Evolutionary conservation across 202 grass and related monocot species (phyloP).

Genomic region (Zoysia matrella): DNA sequence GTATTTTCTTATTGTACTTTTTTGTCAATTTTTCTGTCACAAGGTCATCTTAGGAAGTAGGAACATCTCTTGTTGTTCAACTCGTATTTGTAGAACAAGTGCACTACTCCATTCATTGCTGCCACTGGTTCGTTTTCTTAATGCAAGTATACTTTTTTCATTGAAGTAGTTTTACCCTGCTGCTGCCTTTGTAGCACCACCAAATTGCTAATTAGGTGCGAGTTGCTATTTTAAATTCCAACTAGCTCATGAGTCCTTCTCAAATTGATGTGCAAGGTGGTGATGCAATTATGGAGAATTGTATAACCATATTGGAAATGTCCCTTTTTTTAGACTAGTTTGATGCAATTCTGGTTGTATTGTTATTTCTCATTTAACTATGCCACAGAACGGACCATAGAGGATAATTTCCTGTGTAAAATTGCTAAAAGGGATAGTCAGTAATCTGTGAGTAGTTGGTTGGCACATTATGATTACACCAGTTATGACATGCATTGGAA

Average conservation of each 20-base stretch:
- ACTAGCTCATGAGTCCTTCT: neutral
- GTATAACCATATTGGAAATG: neutral
- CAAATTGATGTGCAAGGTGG: neutral
- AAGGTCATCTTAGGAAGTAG: neutral
- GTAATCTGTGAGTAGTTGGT: neutral
- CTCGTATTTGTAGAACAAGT: neutral
- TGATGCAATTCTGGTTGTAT: neutral
- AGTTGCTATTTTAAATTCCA: neutral
- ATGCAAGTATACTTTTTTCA: neutral
- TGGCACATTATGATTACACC: constrained; percentile 6
- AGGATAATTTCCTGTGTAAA: neutral
- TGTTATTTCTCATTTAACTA: constrained; percentile 2
- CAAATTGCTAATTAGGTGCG: neutral
- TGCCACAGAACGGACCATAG: neutral
- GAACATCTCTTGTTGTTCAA: neutral
- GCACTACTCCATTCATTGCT: neutral
- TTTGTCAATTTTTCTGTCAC: neutral
- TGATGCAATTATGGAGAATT: neutral
- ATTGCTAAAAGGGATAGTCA: neutral
- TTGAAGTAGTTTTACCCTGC: neutral
- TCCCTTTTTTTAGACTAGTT: neutral
- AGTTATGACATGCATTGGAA: neutral
- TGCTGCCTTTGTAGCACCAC: neutral
- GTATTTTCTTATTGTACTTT: neutral
- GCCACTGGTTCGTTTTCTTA: neutral